Conservation (phyloP, 2,329 filamentous ascomycete genomes). For the Arachnomyces sp. region DNA sequence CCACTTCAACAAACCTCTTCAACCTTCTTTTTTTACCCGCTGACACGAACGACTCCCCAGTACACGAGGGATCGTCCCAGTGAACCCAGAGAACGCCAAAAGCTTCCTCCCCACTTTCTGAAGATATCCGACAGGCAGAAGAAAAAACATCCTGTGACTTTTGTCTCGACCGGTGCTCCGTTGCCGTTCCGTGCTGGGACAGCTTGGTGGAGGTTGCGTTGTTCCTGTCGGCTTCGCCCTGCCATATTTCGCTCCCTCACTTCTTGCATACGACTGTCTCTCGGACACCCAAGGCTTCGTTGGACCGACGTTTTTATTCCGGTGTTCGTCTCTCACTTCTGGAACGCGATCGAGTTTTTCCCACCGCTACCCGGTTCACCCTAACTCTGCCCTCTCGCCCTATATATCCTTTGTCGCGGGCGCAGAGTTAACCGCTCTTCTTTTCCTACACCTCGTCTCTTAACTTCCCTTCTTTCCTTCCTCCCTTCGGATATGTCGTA, state of each 20-base stretch:
- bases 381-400: slow-evolving; percentile 6
- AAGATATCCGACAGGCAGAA: background rate
- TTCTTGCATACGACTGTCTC: too few species aligned
- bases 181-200: slow-evolving; percentile 3
- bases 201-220: slow-evolving; percentile 10
- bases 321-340: too few species aligned
- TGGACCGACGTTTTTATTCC: too few species aligned
- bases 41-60: background rate
- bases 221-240: slow-evolving; percentile 7
- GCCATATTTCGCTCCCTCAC: too few species aligned
- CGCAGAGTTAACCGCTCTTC: slow-evolving; percentile 1
- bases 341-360: slow-evolving; percentile 14
- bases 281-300: too few species aligned
- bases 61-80: background rate
- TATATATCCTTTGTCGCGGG: slow-evolving; percentile 8
- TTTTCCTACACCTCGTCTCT: slow-evolving; percentile 1
- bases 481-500: slow-evolving; percentile 47
- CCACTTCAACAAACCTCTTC: too few species aligned
- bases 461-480: slow-evolving; percentile 8
- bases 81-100: background rate
- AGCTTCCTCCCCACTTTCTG: background rate
- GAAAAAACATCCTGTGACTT: slow-evolving; percentile 3
- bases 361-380: slow-evolving; percentile 9
- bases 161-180: slow-evolving; percentile 14
- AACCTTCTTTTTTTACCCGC: background rate